Conservation (phyloP, 192 early-diverging fungal genomes). For the Lobosporangium transversale region DNA sequence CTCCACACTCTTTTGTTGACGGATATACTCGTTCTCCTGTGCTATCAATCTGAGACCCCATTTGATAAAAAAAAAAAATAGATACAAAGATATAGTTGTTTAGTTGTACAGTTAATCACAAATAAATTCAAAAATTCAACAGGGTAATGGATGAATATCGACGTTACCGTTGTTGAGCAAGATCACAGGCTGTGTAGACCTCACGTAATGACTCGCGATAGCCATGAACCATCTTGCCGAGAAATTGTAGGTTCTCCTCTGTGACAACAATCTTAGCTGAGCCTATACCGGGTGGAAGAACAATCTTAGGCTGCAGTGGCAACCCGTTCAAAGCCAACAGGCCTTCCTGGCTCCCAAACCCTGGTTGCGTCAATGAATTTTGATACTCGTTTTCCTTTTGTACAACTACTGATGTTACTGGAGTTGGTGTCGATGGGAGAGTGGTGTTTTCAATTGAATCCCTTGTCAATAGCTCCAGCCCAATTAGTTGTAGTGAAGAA, state of each 20-base stretch:
- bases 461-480: slow-evolving; percentile 56
- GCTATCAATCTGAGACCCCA: slow-evolving; percentile 38
- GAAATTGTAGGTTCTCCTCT: slow-evolving; percentile 56
- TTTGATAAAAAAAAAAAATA: neutral
- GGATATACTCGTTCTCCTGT: slow-evolving; percentile 53
- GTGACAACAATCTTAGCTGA: slow-evolving; percentile 57
- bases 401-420: neutral
- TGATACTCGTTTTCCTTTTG: slow-evolving; percentile 13
- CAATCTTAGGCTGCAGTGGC: slow-evolving; percentile 53
- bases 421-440: neutral
- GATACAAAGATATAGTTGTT: no score
- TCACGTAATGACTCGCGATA: slow-evolving; percentile 50
- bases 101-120: no score
- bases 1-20: slow-evolving; percentile 57
- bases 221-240: slow-evolving; percentile 45
- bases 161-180: slow-evolving; percentile 37
- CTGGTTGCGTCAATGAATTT: slow-evolving; percentile 49
- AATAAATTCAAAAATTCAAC: no score
- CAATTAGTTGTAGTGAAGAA: slow-evolving; percentile 63
- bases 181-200: slow-evolving; percentile 39
- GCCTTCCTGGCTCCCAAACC: slow-evolving; percentile 49
- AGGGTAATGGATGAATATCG: neutral
- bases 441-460: neutral
- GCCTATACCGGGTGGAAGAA: slow-evolving; percentile 54
- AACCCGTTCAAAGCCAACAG: slow-evolving; percentile 40